Evolutionary conservation across 371 early-diverging fungal genomes (phyloP).

Genomic region (Mucor indicus): DNA sequence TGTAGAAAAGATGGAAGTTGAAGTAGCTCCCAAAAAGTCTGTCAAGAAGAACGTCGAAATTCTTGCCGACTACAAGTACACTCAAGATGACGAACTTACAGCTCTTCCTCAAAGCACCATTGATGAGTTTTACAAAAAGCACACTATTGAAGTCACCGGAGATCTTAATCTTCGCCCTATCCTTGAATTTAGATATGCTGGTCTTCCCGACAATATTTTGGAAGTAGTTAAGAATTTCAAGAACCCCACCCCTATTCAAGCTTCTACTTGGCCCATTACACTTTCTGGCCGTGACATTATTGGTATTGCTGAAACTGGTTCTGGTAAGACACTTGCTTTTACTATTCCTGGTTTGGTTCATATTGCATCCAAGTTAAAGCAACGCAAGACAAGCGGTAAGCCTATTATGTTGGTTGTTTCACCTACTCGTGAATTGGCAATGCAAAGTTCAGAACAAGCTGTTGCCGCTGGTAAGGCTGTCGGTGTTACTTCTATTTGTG

Average conservation of each 20-base stretch:
- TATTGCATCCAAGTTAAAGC: slow-evolving; percentile 51
- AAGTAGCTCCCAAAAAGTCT: slow-evolving; percentile 20
- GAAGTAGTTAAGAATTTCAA: slow-evolving; percentile 82
- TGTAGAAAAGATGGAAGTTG: slow-evolving; percentile 7
- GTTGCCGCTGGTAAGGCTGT: slow-evolving; percentile 66
- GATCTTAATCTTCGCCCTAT: slow-evolving; percentile 72
- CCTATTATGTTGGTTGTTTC: slow-evolving; percentile 83
- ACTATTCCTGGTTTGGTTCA: slow-evolving; percentile 89
- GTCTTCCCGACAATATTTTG: slow-evolving; percentile 69
- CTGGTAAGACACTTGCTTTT: slow-evolving; percentile 94
- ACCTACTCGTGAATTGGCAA: slow-evolving; percentile 95
- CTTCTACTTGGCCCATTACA: slow-evolving; percentile 85
- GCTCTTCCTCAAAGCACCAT: slow-evolving; percentile 40
- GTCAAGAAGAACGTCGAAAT: slow-evolving; percentile 20
- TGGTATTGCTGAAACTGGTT: slow-evolving; percentile 85
- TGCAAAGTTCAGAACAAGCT: slow-evolving; percentile 83
- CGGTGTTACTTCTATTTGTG: slow-evolving; percentile 74
- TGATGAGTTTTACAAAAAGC: slow-evolving; percentile 62
- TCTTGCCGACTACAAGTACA: slow-evolving; percentile 35
- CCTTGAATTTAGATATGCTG: slow-evolving; percentile 72
- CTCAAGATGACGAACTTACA: slow-evolving; percentile 27
- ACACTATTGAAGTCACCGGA: slow-evolving; percentile 65
- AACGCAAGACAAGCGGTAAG: slow-evolving; percentile 29
- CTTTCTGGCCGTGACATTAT: slow-evolving; percentile 73
- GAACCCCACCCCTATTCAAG: slow-evolving; percentile 96